These are phyloP conservation scores for Fusarium acutatum DNA, from an alignment of 2,329 filamentous ascomycete species.

Conservation along the genomic window DNA sequence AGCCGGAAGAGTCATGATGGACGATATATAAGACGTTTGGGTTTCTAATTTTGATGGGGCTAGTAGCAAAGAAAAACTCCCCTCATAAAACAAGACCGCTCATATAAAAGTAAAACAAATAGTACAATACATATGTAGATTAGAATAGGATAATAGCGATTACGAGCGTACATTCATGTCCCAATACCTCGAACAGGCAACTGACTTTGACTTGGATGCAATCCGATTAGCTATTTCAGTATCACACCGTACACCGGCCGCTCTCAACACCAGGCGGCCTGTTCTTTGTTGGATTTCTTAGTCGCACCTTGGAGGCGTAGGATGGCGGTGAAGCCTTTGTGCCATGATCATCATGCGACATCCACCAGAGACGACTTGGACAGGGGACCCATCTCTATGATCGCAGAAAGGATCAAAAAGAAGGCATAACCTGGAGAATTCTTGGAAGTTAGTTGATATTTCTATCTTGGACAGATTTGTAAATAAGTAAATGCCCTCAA, in stretches of 20 bases:
- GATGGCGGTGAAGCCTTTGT: constrained; percentile 31
- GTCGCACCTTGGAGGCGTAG: constrained; percentile 21
- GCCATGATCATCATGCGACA: constrained; percentile 35
- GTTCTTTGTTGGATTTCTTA: background rate
- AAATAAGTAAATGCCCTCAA: background rate
- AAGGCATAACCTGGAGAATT: constrained; percentile 8
- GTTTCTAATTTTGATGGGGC: background rate
- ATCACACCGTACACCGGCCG: background rate
- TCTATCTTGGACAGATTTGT: background rate
- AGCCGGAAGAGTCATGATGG: constrained; percentile 24
- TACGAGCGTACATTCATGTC: background rate
- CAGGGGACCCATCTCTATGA: constrained; percentile 30
- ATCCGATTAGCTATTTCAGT: background rate
- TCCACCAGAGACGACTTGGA: constrained; percentile 12
- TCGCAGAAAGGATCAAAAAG: constrained; percentile 1
- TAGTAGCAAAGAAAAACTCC: background rate
- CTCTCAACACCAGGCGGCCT: background rate
- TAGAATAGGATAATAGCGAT: background rate
- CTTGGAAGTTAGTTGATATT: constrained; percentile 5
- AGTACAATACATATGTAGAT: background rate
- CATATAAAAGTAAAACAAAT: background rate
- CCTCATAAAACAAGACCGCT: background rate
- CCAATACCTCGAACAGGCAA: background rate
- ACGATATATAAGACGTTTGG: background rate
- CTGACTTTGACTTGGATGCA: background rate